A percentile compares a stretch with the other conserved stretches of the same genome.
Conservation (phyloP, 768 basidiomycete species). For the Strobilomyces confusus region DNA sequence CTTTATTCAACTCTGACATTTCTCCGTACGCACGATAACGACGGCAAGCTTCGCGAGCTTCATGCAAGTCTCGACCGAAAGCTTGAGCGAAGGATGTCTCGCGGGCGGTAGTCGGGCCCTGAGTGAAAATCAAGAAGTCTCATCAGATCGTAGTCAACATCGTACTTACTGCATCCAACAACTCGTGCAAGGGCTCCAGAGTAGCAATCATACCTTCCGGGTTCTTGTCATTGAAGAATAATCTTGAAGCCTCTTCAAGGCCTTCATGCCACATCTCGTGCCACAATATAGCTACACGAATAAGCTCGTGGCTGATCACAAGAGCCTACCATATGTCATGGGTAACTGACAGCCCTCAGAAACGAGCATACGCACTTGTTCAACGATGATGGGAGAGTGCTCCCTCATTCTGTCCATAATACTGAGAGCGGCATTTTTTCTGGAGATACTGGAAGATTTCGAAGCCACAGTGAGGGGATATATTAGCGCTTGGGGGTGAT, state of each 20-base stretch:
- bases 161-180: conserved; percentile 75
- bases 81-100: conserved; percentile 94
- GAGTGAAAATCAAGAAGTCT: conserved; percentile 3
- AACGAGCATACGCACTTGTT: conserved; percentile 54
- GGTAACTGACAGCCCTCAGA: background rate
- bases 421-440: conserved; percentile 74
- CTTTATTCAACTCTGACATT: conserved; percentile 85
- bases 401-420: conserved; percentile 95
- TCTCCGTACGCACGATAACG: conserved; percentile 86
- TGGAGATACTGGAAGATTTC: conserved; percentile 82
- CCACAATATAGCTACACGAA: conserved; percentile 97
- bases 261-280: conserved; percentile 99
- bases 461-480: conserved; percentile 96
- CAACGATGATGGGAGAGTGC: conserved; percentile 82
- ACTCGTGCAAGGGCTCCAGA: conserved; percentile 87
- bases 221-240: conserved; percentile 97
- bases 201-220: conserved; percentile 95
- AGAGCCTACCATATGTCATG: conserved; percentile 50
- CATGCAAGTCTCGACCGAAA: conserved; percentile 87
- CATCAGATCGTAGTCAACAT: background rate
- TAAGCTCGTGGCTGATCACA: conserved; percentile 89
- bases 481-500: conserved; percentile 95
- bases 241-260: conserved; percentile 92
- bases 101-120: conserved; percentile 92
- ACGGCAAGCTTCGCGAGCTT: conserved; percentile 88